These are phyloP conservation scores for Gossypium stocksii DNA, from an alignment of 345 rosid species.

Conservation along the genomic window DNA sequence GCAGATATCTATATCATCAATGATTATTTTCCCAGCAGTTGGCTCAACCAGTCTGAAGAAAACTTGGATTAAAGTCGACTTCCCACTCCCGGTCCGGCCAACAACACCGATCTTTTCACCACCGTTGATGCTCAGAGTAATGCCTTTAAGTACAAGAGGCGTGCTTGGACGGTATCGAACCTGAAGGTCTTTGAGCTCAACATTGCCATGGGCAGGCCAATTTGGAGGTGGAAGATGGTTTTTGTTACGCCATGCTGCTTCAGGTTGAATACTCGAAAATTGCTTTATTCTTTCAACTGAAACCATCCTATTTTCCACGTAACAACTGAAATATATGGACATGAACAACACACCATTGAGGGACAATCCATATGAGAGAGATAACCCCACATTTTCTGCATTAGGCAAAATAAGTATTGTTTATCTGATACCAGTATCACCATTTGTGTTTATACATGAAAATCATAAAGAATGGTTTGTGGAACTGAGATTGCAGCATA, in stretches of 20 bases:
- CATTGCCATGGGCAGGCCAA: slow-evolving; percentile 75
- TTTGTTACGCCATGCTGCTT: slow-evolving; percentile 66
- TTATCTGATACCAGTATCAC: not conserved
- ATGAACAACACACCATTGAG: slow-evolving; percentile 75
- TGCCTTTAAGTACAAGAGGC: slow-evolving; percentile 83
- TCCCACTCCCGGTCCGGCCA: slow-evolving; percentile 96
- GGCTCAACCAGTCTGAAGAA: slow-evolving; percentile 92
- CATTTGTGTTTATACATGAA: not conserved
- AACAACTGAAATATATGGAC: slow-evolving; percentile 78
- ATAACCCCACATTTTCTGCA: slow-evolving; percentile 80
- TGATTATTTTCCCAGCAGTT: slow-evolving; percentile 64
- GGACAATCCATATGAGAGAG: slow-evolving; percentile 90
- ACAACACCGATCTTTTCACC: slow-evolving; percentile 92
- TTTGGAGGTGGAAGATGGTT: slow-evolving; percentile 58
- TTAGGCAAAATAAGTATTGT: slow-evolving; percentile 11
- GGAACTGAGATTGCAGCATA: slow-evolving; percentile 1
- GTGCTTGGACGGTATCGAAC: slow-evolving; percentile 86
- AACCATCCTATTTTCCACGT: slow-evolving; percentile 88
- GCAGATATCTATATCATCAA: slow-evolving; percentile 79
- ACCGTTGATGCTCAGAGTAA: slow-evolving; percentile 63
- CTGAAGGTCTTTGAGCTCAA: slow-evolving; percentile 76
- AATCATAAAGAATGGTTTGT: not conserved
- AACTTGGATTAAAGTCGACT: slow-evolving; percentile 86
- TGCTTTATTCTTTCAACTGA: slow-evolving; percentile 93
- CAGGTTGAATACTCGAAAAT: slow-evolving; percentile 71